Evolutionary conservation across 1,139 yeast genomes (phyloP).

Genomic region (Geotrichum siamense): DNA sequence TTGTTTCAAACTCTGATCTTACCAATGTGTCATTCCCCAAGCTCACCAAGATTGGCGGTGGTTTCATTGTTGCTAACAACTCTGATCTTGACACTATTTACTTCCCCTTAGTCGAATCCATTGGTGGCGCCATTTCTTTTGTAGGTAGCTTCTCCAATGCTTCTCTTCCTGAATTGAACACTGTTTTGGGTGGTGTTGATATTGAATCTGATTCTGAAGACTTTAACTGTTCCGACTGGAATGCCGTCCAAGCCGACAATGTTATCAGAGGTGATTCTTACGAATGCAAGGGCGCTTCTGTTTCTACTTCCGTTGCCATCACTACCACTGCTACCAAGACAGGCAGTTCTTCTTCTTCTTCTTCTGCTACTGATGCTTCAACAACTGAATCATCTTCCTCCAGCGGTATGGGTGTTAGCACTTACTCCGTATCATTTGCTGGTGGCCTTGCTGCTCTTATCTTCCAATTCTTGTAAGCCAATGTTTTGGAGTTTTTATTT

Average conservation of each 20-base stretch:
- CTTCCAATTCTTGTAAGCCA: constrained; percentile 27
- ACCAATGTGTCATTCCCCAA: constrained; percentile 61
- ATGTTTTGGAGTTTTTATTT: no score
- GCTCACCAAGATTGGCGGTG: constrained; percentile 69
- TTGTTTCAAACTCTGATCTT: constrained; percentile 66
- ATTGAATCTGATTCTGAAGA: constrained; percentile 66
- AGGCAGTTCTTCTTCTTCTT: constrained; percentile 20
- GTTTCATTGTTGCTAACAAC: constrained; percentile 79
- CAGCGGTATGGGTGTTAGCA: constrained; percentile 30
- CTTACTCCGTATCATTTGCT: constrained; percentile 37
- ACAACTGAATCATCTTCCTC: constrained; percentile 39
- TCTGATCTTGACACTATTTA: constrained; percentile 60
- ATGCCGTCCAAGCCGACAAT: constrained; percentile 48
- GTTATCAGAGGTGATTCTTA: constrained; percentile 84
- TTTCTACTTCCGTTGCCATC: constrained; percentile 46
- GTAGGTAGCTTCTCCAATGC: constrained; percentile 77
- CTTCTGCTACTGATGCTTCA: constrained; percentile 24
- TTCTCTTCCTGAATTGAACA: constrained; percentile 58
- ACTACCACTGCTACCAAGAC: constrained; percentile 25
- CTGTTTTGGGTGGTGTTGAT: constrained; percentile 88
- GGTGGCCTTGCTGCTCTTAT: constrained; percentile 35
- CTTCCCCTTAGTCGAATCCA: constrained; percentile 62
- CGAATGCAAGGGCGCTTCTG: constrained; percentile 68
- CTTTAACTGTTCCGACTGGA: constrained; percentile 74
- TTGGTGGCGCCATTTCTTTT: constrained; percentile 83